phyloP scores from a whole-genome alignment of 441 rosid species.

The Caryocar brasiliense region DNA sequence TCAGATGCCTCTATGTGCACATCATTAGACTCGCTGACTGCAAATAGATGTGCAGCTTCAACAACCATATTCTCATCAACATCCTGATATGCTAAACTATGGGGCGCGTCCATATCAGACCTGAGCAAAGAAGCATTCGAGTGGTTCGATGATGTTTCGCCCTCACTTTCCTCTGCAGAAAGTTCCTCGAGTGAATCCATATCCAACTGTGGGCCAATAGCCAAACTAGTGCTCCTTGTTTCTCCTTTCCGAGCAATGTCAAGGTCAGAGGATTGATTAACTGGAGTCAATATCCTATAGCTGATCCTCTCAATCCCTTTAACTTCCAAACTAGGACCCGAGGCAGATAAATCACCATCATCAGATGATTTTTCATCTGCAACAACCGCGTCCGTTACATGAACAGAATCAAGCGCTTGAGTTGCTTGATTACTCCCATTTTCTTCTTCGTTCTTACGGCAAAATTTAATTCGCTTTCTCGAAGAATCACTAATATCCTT shows the following conservation, averaged over 20 bases:
- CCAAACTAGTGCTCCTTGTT: conserved; percentile 6
- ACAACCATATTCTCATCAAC: no score
- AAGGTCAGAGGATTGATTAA: background rate
- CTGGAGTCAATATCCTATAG: conserved; percentile 12
- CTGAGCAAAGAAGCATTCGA: background rate
- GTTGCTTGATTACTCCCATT: no score
- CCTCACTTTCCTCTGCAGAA: background rate
- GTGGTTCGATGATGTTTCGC: conserved; percentile 8
- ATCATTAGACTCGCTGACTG: conserved; percentile 2
- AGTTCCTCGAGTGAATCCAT: conserved; percentile 6
- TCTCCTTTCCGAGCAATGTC: conserved; percentile 12
- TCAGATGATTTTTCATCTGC: background rate
- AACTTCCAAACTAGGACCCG: conserved; percentile 16
- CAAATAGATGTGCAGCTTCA: no score
- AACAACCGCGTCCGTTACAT: conserved; percentile 12
- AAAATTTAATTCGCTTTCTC: no score
- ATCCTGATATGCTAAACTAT: conserved; percentile 11
- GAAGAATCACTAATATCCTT: no score
- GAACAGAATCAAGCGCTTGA: background rate
- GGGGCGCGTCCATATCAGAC: background rate
- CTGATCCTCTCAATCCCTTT: conserved; percentile 9
- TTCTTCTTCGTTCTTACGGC: no score
- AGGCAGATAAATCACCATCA: conserved; percentile 12
- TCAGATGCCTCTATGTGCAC: background rate
- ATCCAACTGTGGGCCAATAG: background rate